These are phyloP conservation scores for Lantana camara DNA, from an alignment of 257 asterid genomes.

Conservation along the genomic window DNA sequence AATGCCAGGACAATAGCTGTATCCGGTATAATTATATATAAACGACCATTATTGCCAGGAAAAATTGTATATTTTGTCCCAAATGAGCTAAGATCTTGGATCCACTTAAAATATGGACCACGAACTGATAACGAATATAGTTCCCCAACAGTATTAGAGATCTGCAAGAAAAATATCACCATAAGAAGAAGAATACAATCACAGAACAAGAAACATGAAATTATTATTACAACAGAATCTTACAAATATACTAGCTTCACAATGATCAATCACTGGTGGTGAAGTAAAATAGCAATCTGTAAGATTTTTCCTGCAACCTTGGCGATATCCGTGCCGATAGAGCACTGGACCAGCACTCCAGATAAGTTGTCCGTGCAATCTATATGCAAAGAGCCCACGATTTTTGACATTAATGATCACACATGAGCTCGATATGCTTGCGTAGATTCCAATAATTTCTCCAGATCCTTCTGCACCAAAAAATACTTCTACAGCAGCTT, in stretches of 20 bases:
- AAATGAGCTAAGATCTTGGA: constrained; percentile 75
- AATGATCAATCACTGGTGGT: constrained; percentile 80
- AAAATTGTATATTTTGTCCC: constrained; percentile 50
- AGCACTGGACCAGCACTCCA: constrained; percentile 93
- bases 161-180: constrained; percentile 44
- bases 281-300: constrained; percentile 75
- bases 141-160: constrained; percentile 75
- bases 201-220: neutral
- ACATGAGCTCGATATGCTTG: constrained; percentile 70
- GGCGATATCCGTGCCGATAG: constrained; percentile 81
- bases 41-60: constrained; percentile 76
- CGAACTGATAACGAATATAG: constrained; percentile 76
- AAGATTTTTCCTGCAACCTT: constrained; percentile 72
- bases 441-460: constrained; percentile 72
- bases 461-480: constrained; percentile 61
- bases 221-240: constrained; percentile 23
- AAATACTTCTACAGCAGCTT: constrained; percentile 62
- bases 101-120: constrained; percentile 84
- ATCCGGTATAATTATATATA: constrained; percentile 61
- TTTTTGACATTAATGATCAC: constrained; percentile 60
- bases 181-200: neutral
- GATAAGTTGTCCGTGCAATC: constrained; percentile 57
- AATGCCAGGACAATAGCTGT: constrained; percentile 57
- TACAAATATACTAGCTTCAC: constrained; percentile 90
- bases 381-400: constrained; percentile 75